These are phyloP conservation scores for Earliella scabrosa DNA, from an alignment of 1,284 basidiomycete genomes.

Conservation along the genomic window DNA sequence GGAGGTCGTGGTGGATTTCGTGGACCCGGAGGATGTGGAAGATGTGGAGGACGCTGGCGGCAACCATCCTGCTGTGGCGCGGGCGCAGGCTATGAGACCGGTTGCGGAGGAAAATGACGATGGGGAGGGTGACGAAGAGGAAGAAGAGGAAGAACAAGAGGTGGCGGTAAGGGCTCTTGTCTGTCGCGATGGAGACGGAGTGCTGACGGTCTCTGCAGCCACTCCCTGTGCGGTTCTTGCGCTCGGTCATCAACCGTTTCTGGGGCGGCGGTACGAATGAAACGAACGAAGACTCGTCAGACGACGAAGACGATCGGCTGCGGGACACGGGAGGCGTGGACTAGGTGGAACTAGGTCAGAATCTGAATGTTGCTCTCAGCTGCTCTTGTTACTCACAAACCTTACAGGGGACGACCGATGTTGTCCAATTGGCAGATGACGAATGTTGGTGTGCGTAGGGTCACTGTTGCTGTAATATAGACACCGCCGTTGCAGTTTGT, in stretches of 20 bases:
- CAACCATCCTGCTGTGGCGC: neutral
- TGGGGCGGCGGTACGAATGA: slow-evolving; percentile 51
- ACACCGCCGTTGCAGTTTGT: too few species aligned
- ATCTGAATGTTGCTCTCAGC: too few species aligned
- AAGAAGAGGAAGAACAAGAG: slow-evolving; percentile 43
- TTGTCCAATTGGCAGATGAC: too few species aligned
- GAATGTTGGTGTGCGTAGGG: too few species aligned
- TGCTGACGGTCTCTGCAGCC: slow-evolving; percentile 42
- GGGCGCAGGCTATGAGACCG: slow-evolving; percentile 5
- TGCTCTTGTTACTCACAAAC: too few species aligned
- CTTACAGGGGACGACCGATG: too few species aligned
- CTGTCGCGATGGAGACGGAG: slow-evolving; percentile 1
- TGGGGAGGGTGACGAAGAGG: slow-evolving; percentile 32
- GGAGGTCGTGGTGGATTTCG: slow-evolving; percentile 28
- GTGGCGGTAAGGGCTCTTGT: slow-evolving; percentile 46
- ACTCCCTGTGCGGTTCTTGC: slow-evolving; percentile 62
- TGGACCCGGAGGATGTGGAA: slow-evolving; percentile 36
- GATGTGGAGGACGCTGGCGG: slow-evolving; percentile 28
- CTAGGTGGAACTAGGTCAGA: too few species aligned
- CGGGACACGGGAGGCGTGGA: slow-evolving; percentile 27
- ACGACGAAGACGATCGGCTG: slow-evolving; percentile 36
- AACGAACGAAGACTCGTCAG: slow-evolving; percentile 35
- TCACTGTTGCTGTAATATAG: too few species aligned
- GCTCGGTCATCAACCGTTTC: slow-evolving; percentile 63
- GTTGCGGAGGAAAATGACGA: slow-evolving; percentile 23